phyloP scores from a whole-genome alignment of 108 stramenopile species.

The Skeletonema menzelii region DNA sequence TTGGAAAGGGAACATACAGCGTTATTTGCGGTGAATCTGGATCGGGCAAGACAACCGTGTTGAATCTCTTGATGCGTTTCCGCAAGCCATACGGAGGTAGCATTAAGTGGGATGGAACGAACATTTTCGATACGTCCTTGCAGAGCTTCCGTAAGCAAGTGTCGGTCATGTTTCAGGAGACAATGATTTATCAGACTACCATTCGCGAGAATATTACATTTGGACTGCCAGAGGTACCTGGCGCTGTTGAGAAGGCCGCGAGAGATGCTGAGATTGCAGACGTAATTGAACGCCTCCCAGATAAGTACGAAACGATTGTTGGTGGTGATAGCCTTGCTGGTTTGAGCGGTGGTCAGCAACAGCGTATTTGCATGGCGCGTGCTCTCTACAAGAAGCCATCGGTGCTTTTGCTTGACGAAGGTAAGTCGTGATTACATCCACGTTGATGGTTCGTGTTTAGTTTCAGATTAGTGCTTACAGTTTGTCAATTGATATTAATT shows the following conservation, averaged over 20 bases:
- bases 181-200: constrained; percentile 8
- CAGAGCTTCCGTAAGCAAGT: constrained; percentile 10
- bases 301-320: constrained; percentile 15
- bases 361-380: constrained; percentile 41
- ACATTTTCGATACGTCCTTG: neutral
- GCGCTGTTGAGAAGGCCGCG: constrained; percentile 1
- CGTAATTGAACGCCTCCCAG: constrained; percentile 7
- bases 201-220: constrained; percentile 16
- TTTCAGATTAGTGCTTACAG: too few relatives aligned
- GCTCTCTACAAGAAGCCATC: constrained; percentile 29
- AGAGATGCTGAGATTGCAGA: constrained; percentile 11
- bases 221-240: neutral
- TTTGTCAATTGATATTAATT: too few relatives aligned
- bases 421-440: neutral
- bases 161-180: constrained; percentile 13
- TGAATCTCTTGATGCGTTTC: constrained; percentile 4
- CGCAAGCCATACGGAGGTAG: neutral
- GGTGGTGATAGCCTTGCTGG: neutral
- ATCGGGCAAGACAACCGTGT: constrained; percentile 4
- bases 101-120: constrained; percentile 6
- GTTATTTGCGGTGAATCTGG: constrained; percentile 1
- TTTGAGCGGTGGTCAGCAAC: neutral
- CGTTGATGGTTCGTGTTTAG: too few relatives aligned
- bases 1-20: neutral
- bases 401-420: constrained; percentile 40